phyloP scores from a whole-genome alignment of 176 grass and related monocot genomes.

The Thalia dealbata region DNA sequence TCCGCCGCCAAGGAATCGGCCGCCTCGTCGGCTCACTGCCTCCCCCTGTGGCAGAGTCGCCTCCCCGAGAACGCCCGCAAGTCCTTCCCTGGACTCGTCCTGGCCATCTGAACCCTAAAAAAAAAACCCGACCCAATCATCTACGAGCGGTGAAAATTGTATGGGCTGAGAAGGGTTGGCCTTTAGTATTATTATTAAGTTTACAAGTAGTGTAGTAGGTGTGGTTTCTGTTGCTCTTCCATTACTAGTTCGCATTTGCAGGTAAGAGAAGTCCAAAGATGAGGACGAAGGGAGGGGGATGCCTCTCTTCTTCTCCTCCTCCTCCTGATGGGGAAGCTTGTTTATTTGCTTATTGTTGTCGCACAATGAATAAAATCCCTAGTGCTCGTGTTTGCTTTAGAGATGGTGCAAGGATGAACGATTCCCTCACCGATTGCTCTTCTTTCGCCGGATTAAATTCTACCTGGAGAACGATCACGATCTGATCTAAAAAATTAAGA shows the following conservation, averaged over 20 bases:
- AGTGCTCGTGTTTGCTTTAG: constrained; percentile 3
- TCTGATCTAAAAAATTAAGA: too few relatives aligned
- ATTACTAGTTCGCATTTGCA: too few relatives aligned
- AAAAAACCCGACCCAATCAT: too few relatives aligned
- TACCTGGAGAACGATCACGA: too few relatives aligned
- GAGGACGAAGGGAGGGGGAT: neutral
- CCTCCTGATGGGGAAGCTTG: neutral
- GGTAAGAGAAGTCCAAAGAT: neutral
- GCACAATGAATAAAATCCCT: neutral
- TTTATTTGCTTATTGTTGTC: neutral
- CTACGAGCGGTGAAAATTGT: neutral
- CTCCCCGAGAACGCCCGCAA: constrained; percentile 28
- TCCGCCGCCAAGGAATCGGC: neutral
- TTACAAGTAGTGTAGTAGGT: neutral
- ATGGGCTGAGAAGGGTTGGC: neutral
- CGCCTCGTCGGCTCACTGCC: constrained; percentile 6
- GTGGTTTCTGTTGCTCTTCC: too few relatives aligned
- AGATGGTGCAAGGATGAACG: too few relatives aligned
- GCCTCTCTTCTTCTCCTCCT: neutral
- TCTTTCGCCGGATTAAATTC: too few relatives aligned
- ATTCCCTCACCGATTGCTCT: too few relatives aligned
- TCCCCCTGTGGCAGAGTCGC: constrained; percentile 59
- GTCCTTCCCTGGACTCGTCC: constrained; percentile 68
- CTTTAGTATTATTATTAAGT: neutral
- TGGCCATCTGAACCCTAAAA: constrained; percentile 70